Percentiles rank a stretch among this genome's conserved stretches.
Evolutionary conservation across 2,329 filamentous ascomycete species (phyloP).

Genomic region (Diaporthe sp.): DNA sequence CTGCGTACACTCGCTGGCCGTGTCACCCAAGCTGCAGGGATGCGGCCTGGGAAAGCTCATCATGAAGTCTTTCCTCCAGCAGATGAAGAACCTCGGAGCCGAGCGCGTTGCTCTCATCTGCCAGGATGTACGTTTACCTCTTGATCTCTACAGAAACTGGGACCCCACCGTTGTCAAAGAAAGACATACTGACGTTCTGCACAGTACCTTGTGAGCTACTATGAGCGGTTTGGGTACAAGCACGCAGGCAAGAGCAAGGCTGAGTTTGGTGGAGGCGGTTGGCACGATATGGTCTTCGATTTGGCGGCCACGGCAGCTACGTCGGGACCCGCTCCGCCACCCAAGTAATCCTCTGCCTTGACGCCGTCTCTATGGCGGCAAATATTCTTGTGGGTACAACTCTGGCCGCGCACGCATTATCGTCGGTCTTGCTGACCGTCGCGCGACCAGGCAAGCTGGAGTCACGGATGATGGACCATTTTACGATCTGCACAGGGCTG

Average conservation of each 20-base stretch:
- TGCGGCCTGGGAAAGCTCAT: slow-evolving; percentile 80
- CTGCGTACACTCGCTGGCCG: slow-evolving; percentile 84
- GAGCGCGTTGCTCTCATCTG: slow-evolving; percentile 83
- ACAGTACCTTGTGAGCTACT: slow-evolving; percentile 78
- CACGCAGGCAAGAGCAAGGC: slow-evolving; percentile 77
- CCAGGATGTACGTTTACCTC: slow-evolving; percentile 67
- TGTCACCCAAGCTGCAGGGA: slow-evolving; percentile 80
- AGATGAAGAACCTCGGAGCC: slow-evolving; percentile 77
- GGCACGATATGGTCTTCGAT: slow-evolving; percentile 80
- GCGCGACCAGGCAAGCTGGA: slow-evolving; percentile 19
- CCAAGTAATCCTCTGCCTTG: slow-evolving; percentile 36
- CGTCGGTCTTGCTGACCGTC: slow-evolving; percentile 26
- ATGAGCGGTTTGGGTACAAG: slow-evolving; percentile 80
- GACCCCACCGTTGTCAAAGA: background rate
- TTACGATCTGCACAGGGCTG: slow-evolving; percentile 36
- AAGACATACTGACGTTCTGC: slow-evolving; percentile 23
- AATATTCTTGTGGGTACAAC: slow-evolving; percentile 18
- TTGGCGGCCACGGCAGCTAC: slow-evolving; percentile 28
- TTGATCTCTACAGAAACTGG: slow-evolving; percentile 26
- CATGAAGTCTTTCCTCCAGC: slow-evolving; percentile 81
- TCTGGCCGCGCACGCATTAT: background rate
- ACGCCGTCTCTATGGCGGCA: slow-evolving; percentile 21
- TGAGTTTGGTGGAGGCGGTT: slow-evolving; percentile 82
- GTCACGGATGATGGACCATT: slow-evolving; percentile 25
- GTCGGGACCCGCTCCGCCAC: slow-evolving; percentile 29